These are phyloP conservation scores for Prunella vulgaris DNA, from an alignment of 257 asterid species.

Conservation along the genomic window DNA sequence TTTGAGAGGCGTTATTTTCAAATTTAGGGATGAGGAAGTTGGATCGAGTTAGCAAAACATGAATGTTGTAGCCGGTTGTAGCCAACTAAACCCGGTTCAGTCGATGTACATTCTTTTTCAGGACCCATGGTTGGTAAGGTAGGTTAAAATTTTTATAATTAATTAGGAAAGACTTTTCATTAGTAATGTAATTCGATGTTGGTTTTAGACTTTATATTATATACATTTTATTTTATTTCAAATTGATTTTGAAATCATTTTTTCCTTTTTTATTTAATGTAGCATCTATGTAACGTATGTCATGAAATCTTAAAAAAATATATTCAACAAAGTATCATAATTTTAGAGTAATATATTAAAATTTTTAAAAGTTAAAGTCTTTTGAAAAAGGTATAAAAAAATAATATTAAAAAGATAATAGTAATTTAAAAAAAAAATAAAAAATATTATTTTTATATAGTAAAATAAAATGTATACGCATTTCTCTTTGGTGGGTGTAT, in stretches of 20 bases:
- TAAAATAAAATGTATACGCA: too few relatives aligned
- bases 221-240: neutral
- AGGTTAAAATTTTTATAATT: constrained; percentile 44
- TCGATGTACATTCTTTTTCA: constrained; percentile 45
- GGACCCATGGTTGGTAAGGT: constrained; percentile 52
- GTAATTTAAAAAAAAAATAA: too few relatives aligned
- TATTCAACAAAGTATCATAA: too few relatives aligned
- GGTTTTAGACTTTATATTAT: neutral
- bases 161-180: constrained; percentile 41
- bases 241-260: neutral
- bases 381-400: too few relatives aligned
- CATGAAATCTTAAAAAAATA: too few relatives aligned
- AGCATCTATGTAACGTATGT: too few relatives aligned
- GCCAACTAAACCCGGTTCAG: constrained; percentile 31
- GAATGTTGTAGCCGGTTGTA: constrained; percentile 15
- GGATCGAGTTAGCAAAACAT: constrained; percentile 16
- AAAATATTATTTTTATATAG: too few relatives aligned
- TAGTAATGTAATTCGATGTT: constrained; percentile 23
- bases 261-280: too few relatives aligned
- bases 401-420: too few relatives aligned
- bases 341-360: too few relatives aligned
- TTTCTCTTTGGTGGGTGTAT: neutral
- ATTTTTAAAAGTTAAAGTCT: too few relatives aligned
- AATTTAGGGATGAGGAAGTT: neutral
- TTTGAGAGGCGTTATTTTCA: constrained; percentile 31